Base-by-base conservation (phyloP, 495 filamentous ascomycete genomes). In the Aspergillus biplanus region DNA sequence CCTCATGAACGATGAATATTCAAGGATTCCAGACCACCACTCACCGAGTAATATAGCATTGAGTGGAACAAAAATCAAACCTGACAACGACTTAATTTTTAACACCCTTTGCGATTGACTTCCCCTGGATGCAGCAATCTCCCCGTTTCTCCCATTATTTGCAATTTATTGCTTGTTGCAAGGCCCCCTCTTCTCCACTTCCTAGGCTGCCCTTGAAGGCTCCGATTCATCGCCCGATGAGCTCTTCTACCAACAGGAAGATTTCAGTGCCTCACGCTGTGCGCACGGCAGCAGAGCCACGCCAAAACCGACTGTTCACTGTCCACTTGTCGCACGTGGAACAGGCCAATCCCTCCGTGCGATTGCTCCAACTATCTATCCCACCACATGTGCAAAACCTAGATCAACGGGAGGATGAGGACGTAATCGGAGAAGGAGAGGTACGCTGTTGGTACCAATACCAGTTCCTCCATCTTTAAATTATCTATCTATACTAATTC, bases 241-340 rank as follows among this genome's bases (percentile, higher is more conserved):
- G 69, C 56, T 69, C 73, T 12, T 63, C 67, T 16, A 68, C 73
- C 52, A 70, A 58, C 34, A 63, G 54, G n/a, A 70, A 75, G 59
- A 70, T 69, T 31, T 78, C 77, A 0, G 71, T 79, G 52, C 78
- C 80, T 52, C 85, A 87, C 59, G 75, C 80, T 59, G 82, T 92
- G 66, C 86, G 92, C 58, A 96, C 92, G 7, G 87, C 89, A 3
- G 75, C 82, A 27, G 89, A 92, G 61, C 89, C 87, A 52, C 88
- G 91, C 44, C 86, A 89, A 46, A 74, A 84, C 65, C 70, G 76
- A 18, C 75, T 87, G 33, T 79, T 86, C 68, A 75, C 66, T 3
- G 83, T 84, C 35, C 78, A 67, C 2, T 65, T 88, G 6, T 75
- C 71, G 39, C 69, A 78, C 52, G 75, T 88, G 33, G 74, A 81